Conservation (phyloP, 345 rosid genomes). For the Gossypium mustelinum region DNA sequence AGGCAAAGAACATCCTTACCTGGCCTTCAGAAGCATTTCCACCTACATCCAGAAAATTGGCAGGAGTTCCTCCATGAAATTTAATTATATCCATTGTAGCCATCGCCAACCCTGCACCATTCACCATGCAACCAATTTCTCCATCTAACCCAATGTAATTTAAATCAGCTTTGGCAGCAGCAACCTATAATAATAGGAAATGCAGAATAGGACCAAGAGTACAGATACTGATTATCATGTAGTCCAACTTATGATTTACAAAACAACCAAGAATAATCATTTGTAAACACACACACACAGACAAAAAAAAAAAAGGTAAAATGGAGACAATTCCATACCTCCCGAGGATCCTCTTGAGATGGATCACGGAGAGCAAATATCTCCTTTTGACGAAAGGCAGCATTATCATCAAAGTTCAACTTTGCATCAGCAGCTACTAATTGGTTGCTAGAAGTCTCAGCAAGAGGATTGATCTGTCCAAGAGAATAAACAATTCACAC, state of each 20-base stretch:
- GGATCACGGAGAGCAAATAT: slow-evolving; percentile 81
- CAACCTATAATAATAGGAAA: slow-evolving; percentile 48
- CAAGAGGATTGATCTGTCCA: slow-evolving; percentile 90
- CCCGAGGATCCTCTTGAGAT: slow-evolving; percentile 96
- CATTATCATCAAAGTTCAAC: slow-evolving; percentile 97
- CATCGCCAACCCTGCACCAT: slow-evolving; percentile 99
- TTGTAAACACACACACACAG: neutral
- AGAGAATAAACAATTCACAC: neutral
- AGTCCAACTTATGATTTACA: slow-evolving; percentile 21
- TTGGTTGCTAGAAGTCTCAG: slow-evolving; percentile 77
- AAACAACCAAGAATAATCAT: slow-evolving; percentile 7
- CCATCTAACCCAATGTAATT: slow-evolving; percentile 98
- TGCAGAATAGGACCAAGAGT: neutral
- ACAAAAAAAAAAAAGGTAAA: neutral
- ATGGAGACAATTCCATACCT: slow-evolving; percentile 43
- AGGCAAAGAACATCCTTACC: slow-evolving; percentile 32
- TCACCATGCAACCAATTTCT: slow-evolving; percentile 99
- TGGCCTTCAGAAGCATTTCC: slow-evolving; percentile 97
- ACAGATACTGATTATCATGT: neutral
- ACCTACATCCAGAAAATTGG: slow-evolving; percentile 97
- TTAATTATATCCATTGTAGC: slow-evolving; percentile 99
- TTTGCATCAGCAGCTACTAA: slow-evolving; percentile 99
- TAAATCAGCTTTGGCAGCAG: slow-evolving; percentile 93
- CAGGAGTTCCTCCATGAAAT: slow-evolving; percentile 98
- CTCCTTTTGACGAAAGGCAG: slow-evolving; percentile 87